A percentile compares a stretch with the other conserved stretches of the same genome.
Evolutionary conservation across 805 yeast genomes (phyloP).

Genomic region (Zygotorulaspora sp.): DNA sequence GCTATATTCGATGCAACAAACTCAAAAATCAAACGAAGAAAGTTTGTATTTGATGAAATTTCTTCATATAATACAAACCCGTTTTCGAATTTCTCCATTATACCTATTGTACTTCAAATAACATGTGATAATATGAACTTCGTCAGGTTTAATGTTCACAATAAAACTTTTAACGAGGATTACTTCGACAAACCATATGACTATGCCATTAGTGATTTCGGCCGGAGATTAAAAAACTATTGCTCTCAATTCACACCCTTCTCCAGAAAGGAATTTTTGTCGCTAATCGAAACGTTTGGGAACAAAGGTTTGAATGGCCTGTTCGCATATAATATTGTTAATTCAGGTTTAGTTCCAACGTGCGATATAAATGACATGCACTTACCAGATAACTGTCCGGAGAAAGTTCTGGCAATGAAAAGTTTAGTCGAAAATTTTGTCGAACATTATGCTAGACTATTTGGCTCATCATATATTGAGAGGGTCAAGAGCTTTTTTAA

Average conservation of each 20-base stretch:
- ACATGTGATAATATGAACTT: conserved; percentile 50
- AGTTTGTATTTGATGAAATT: conserved; percentile 27
- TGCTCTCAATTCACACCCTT: conserved; percentile 31
- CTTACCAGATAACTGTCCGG: conserved; percentile 18
- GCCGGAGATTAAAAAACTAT: conserved; percentile 52
- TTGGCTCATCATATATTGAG: conserved; percentile 23
- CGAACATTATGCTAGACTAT: conserved; percentile 20
- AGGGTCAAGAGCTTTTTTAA: conserved; percentile 19
- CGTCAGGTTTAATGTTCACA: conserved; percentile 56
- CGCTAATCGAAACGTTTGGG: conserved; percentile 9
- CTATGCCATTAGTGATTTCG: conserved; percentile 54
- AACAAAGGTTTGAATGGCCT: conserved; percentile 18
- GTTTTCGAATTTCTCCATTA: conserved; percentile 30
- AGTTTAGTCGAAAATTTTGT: conserved; percentile 21
- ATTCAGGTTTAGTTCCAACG: conserved; percentile 20
- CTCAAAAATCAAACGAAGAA: conserved; percentile 44
- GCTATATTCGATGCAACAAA: conserved; percentile 62
- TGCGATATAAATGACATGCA: conserved; percentile 11
- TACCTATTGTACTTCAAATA: conserved; percentile 55
- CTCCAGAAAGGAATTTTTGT: conserved; percentile 21
- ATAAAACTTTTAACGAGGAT: conserved; percentile 60
- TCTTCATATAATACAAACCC: conserved; percentile 17
- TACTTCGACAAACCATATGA: conserved; percentile 50
- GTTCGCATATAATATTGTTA: conserved; percentile 21
- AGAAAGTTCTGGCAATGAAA: conserved; percentile 15